A percentile compares a stretch with the other conserved stretches of the same genome.
Evolutionary conservation across 257 asterid species (phyloP).

Genomic region (Plantago ovata): DNA sequence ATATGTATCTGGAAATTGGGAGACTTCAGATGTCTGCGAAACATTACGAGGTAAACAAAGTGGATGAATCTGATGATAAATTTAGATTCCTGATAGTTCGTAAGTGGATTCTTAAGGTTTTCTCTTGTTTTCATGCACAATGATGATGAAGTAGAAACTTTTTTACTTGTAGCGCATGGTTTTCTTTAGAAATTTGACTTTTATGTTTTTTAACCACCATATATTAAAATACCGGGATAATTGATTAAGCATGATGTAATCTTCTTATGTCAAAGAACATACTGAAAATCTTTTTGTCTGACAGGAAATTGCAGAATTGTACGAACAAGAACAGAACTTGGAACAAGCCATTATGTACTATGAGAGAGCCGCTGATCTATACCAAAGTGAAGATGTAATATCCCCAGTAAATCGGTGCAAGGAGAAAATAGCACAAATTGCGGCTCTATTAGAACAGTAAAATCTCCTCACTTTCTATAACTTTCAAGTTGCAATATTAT

Average conservation of each 20-base stretch:
- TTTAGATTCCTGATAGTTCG: too few relatives aligned
- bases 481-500: neutral
- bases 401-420: constrained; percentile 91
- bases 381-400: constrained; percentile 76
- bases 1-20: constrained; percentile 79
- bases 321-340: constrained; percentile 76
- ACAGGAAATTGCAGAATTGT: constrained; percentile 91
- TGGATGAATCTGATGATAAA: too few relatives aligned
- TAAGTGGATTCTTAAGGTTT: constrained; percentile 10
- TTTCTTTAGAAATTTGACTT: neutral
- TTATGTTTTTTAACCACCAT: neutral
- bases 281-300: constrained; percentile 10
- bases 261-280: neutral
- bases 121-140: constrained; percentile 5
- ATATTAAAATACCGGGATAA: neutral
- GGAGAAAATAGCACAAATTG: constrained; percentile 82
- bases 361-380: constrained; percentile 87
- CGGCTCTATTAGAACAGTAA: constrained; percentile 88
- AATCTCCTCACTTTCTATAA: constrained; percentile 20
- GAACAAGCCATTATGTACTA: constrained; percentile 70
- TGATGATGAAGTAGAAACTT: neutral
- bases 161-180: neutral
- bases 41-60: constrained; percentile 68
- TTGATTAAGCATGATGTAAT: neutral
- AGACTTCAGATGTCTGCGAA: constrained; percentile 84